These are phyloP conservation scores for Suhomyces kilbournensis DNA, from an alignment of 805 yeast species.

Conservation along the genomic window DNA sequence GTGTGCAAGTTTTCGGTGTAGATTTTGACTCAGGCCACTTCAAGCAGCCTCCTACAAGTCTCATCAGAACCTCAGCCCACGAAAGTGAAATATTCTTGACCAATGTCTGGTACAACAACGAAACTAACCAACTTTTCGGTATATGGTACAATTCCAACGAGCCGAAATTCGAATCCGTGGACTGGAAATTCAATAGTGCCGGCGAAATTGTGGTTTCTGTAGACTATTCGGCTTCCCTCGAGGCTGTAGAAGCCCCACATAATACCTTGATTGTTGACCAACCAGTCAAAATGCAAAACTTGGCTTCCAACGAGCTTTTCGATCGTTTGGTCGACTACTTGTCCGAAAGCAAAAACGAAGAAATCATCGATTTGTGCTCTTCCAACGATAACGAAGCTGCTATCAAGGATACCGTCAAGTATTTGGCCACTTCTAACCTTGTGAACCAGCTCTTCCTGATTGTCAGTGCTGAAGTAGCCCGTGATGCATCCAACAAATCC, in stretches of 20 bases:
- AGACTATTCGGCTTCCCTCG: slow-evolving; percentile 2
- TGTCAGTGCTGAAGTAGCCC: slow-evolving; percentile 26
- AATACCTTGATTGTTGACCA: slow-evolving; percentile 16
- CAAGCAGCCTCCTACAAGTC: slow-evolving; percentile 7
- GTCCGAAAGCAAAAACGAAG: slow-evolving; percentile 6
- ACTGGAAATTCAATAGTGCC: slow-evolving; percentile 9
- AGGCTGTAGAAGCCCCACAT: background rate
- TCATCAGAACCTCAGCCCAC: slow-evolving; percentile 15
- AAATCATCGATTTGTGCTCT: slow-evolving; percentile 21
- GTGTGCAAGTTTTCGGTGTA: slow-evolving; percentile 27
- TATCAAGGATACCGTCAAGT: slow-evolving; percentile 35
- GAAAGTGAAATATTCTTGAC: slow-evolving; percentile 14
- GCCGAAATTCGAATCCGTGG: slow-evolving; percentile 21
- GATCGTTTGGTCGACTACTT: slow-evolving; percentile 10
- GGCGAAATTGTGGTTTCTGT: slow-evolving; percentile 11
- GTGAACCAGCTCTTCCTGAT: slow-evolving; percentile 24
- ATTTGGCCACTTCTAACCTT: slow-evolving; percentile 23
- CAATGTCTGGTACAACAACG: slow-evolving; percentile 28
- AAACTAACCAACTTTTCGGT: slow-evolving; percentile 28
- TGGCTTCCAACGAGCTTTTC: slow-evolving; percentile 19
- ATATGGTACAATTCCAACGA: slow-evolving; percentile 37
- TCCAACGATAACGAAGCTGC: slow-evolving; percentile 27
- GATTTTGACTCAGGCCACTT: slow-evolving; percentile 8
- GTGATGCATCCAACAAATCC: slow-evolving; percentile 24
- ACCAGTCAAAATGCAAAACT: slow-evolving; percentile 20